Percentiles rank a stretch among this genome's conserved stretches.
Evolutionary conservation across 2,329 filamentous ascomycete species (phyloP).

Genomic region (Fusarium proliferatum): DNA sequence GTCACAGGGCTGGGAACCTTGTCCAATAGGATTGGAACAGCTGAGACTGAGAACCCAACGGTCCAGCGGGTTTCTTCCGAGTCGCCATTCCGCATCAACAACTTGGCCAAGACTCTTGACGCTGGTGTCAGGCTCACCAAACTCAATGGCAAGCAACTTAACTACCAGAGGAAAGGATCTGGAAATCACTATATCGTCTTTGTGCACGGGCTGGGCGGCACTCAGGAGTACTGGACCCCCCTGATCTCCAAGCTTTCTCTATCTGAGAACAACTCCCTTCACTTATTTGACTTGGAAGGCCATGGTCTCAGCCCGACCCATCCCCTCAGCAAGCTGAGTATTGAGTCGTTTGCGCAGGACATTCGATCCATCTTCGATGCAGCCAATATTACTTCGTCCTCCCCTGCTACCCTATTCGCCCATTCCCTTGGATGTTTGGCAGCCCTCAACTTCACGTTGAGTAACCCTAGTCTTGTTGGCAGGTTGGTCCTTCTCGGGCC

Average conservation of each 20-base stretch:
- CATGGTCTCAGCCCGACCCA: constrained; percentile 65
- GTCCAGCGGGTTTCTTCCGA: background rate
- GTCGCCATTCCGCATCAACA: background rate
- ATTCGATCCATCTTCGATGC: background rate
- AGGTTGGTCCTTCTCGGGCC: background rate
- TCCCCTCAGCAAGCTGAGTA: constrained; percentile 54
- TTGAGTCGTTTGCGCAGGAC: constrained; percentile 52
- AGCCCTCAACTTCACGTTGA: background rate
- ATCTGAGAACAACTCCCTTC: constrained; percentile 40
- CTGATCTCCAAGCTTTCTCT: constrained; percentile 51
- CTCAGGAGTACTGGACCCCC: constrained; percentile 57
- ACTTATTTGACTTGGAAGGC: constrained; percentile 66
- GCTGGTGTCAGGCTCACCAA: background rate
- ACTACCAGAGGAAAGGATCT: background rate
- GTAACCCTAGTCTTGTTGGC: background rate
- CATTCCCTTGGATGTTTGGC: background rate
- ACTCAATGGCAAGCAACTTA: background rate
- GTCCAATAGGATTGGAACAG: background rate
- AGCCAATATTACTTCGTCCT: background rate
- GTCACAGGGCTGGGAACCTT: background rate
- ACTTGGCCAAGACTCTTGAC: background rate
- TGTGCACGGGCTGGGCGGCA: constrained; percentile 66
- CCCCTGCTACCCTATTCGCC: background rate
- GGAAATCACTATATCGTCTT: constrained; percentile 54
- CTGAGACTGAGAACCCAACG: background rate